Evolutionary conservation across 2,329 filamentous ascomycete genomes (phyloP).

Genomic region (Kalmusia sp.): DNA sequence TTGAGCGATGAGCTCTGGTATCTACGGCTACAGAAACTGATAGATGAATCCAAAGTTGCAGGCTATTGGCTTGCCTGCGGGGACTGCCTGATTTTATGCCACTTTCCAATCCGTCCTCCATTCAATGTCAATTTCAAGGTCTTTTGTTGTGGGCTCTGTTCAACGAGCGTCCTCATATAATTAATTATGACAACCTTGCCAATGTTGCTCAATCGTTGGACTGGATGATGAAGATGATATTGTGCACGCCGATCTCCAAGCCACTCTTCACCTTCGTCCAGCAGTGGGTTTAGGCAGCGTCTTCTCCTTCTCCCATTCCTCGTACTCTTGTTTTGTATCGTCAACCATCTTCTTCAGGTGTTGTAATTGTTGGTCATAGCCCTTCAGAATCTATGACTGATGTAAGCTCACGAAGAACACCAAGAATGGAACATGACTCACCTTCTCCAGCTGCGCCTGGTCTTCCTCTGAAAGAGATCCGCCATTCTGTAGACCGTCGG

Average conservation of each 20-base stretch:
- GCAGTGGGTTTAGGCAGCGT: conserved; percentile 22
- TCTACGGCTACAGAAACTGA: conserved; percentile 9
- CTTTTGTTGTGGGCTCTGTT: neutral
- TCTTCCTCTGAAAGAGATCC: conserved; percentile 71
- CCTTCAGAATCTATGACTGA: conserved; percentile 70
- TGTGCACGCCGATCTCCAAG: neutral
- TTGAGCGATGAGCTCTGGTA: conserved; percentile 11
- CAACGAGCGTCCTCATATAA: too few relatives aligned
- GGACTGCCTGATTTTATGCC: neutral
- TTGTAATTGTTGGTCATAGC: conserved; percentile 79
- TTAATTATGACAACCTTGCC: neutral
- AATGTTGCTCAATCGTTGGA: neutral
- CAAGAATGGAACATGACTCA: conserved; percentile 47
- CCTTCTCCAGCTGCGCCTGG: conserved; percentile 76
- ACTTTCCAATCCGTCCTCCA: neutral
- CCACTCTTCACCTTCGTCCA: conserved; percentile 1
- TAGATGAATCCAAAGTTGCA: conserved; percentile 8
- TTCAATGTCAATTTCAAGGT: neutral
- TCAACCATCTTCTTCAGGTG: conserved; percentile 74
- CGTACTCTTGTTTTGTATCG: conserved; percentile 65
- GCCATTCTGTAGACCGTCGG: conserved; percentile 54
- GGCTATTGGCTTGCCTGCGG: neutral
- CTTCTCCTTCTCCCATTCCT: conserved; percentile 57
- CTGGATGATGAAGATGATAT: conserved; percentile 1
- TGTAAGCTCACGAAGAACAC: conserved; percentile 19